Evolutionary conservation across 371 early-diverging fungal species (phyloP).

Genomic region (Mortierella sp.): DNA sequence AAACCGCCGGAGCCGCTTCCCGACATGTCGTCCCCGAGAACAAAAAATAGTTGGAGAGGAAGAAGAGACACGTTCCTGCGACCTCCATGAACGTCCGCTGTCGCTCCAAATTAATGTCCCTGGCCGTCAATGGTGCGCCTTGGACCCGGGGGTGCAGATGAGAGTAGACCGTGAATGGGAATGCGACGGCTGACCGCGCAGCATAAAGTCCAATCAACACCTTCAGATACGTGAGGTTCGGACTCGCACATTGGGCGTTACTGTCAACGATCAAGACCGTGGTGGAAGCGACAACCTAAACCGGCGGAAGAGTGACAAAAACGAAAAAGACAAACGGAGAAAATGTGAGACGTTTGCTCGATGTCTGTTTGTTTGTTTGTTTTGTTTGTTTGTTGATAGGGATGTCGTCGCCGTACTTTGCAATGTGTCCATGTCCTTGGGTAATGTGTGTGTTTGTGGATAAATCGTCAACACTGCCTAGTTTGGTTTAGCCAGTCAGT

Average conservation of each 20-base stretch:
- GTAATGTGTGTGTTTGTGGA: neutral
- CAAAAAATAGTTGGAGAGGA: conserved; percentile 79
- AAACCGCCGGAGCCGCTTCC: conserved; percentile 68
- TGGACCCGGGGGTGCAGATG: conserved; percentile 47
- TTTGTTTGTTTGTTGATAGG: neutral
- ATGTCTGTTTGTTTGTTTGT: neutral
- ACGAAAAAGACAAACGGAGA: neutral
- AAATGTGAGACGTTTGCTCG: neutral
- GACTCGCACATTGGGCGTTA: conserved; percentile 12
- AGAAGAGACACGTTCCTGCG: conserved; percentile 76
- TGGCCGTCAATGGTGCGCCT: conserved; percentile 35
- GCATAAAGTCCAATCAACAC: conserved; percentile 38
- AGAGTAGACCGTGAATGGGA: conserved; percentile 38
- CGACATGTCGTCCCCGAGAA: conserved; percentile 70
- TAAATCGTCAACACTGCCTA: neutral
- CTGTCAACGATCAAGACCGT: conserved; percentile 32
- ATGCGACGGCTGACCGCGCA: conserved; percentile 15
- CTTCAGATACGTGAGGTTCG: conserved; percentile 22
- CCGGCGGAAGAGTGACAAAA: neutral
- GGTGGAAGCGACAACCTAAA: conserved; percentile 39
- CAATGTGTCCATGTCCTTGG: neutral
- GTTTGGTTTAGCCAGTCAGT: neutral
- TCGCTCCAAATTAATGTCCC: conserved; percentile 43
- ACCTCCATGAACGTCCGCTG: conserved; percentile 70
- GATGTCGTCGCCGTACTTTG: neutral